A percentile compares a stretch with the other conserved stretches of the same genome.
Conservation (phyloP, 75 land plant genomes). For the Adiantum capillusveneris region DNA sequence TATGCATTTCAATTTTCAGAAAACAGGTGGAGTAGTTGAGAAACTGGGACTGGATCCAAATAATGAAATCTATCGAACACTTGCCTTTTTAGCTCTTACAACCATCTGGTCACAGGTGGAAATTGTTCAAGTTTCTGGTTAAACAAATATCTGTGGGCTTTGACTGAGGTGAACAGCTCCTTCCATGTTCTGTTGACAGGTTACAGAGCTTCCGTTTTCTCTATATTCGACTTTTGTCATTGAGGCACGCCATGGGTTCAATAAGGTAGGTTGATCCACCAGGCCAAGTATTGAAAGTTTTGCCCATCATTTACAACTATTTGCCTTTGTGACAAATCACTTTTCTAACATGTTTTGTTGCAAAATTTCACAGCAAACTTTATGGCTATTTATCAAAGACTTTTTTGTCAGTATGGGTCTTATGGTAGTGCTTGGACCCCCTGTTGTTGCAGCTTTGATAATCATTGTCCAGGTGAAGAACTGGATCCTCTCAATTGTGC, state of each 20-base stretch:
- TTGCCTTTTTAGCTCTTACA: constrained; percentile 70
- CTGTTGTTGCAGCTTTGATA: constrained; percentile 91
- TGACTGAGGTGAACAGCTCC: too few species aligned
- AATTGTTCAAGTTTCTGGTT: too few species aligned
- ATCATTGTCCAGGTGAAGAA: constrained; percentile 68
- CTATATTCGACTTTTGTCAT: constrained; percentile 95
- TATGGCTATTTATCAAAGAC: constrained; percentile 83
- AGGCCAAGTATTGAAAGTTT: background rate
- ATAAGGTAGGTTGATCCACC: constrained; percentile 67
- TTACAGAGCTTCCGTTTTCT: constrained; percentile 91
- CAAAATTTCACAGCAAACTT: constrained; percentile 70
- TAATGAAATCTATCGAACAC: constrained; percentile 82
- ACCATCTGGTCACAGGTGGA: constrained; percentile 93
- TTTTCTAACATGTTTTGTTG: too few species aligned
- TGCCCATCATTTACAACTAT: background rate
- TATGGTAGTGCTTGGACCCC: constrained; percentile 74
- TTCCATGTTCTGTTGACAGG: too few species aligned
- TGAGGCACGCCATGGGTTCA: constrained; percentile 97
- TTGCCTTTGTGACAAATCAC: too few species aligned
- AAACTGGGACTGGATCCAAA: constrained; percentile 57
- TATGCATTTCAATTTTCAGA: constrained; percentile 41
- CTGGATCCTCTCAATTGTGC: too few species aligned
- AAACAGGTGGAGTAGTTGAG: constrained; percentile 42
- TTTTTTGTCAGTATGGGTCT: constrained; percentile 55
- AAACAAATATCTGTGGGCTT: too few species aligned